Evolutionary conservation across 2,329 filamentous ascomycete genomes (phyloP).

Genomic region (Trichoderma sp.): DNA sequence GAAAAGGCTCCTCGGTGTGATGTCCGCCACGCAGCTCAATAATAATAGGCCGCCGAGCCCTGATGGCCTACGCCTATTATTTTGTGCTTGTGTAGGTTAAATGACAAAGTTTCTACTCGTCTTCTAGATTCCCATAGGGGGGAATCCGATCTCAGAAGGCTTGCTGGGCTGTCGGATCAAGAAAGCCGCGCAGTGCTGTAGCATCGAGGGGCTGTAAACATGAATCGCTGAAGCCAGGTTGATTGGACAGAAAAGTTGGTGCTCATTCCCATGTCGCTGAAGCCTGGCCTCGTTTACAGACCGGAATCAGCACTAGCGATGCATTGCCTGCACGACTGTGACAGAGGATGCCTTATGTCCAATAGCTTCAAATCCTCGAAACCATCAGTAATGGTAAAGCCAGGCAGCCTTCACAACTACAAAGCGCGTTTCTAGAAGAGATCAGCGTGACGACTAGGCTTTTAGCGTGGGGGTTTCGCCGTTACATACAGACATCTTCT

Average conservation of each 20-base stretch:
- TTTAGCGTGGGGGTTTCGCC: no score
- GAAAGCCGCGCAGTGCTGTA: not conserved
- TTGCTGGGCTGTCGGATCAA: not conserved
- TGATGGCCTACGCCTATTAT: not conserved
- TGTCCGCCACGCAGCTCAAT: no score
- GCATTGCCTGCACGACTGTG: not conserved
- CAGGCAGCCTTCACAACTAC: not conserved
- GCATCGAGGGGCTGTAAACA: not conserved
- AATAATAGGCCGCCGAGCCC: no score
- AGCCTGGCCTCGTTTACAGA: not conserved
- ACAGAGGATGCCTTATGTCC: not conserved
- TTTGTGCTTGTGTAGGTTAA: not conserved
- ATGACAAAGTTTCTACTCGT: not conserved
- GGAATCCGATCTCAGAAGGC: not conserved
- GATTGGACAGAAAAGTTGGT: not conserved
- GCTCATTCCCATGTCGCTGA: not conserved
- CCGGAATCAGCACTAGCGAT: not conserved
- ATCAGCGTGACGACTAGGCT: not conserved
- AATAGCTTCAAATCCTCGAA: not conserved
- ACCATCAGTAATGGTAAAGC: not conserved
- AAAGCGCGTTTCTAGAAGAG: not conserved
- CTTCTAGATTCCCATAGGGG: not conserved
- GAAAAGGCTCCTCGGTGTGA: no score
- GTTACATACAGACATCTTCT: no score
- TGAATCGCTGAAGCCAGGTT: not conserved